These are phyloP conservation scores for Xerocomus nothofagi DNA, from an alignment of 1,284 basidiomycete species.

Conservation along the genomic window DNA sequence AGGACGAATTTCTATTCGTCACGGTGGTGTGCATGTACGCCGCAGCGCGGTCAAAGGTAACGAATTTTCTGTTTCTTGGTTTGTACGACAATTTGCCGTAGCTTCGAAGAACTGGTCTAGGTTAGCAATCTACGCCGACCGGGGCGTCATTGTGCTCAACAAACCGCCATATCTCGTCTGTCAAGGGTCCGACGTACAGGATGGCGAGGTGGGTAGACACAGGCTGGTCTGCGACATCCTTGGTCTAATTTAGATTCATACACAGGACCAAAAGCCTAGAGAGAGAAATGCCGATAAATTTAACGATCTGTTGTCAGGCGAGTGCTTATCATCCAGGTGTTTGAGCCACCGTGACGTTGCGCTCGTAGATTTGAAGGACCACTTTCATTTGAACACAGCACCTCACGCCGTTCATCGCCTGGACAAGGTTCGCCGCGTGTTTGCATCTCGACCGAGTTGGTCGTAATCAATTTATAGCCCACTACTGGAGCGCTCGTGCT, in stretches of 20 bases:
- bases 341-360: not conserved
- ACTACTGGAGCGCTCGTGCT: slow-evolving; percentile 67
- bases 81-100: slow-evolving; percentile 2
- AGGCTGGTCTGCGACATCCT: slow-evolving; percentile 3
- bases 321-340: slow-evolving; percentile 4
- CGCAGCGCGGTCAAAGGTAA: slow-evolving; percentile 25
- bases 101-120: slow-evolving; percentile 34
- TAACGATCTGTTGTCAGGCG: slow-evolving; percentile 31
- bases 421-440: slow-evolving; percentile 52
- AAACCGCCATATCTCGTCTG: slow-evolving; percentile 62
- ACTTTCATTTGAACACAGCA: slow-evolving; percentile 36
- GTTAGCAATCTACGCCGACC: slow-evolving; percentile 51
- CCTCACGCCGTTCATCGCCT: slow-evolving; percentile 63
- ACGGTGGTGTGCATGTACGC: slow-evolving; percentile 24
- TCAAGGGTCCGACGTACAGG: slow-evolving; percentile 40
- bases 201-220: slow-evolving; percentile 20
- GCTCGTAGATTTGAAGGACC: slow-evolving; percentile 40
- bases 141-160: slow-evolving; percentile 54
- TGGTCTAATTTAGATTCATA: slow-evolving; percentile 2
- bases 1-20: not conserved
- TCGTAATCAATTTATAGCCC: slow-evolving; percentile 38
- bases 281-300: slow-evolving; percentile 34
- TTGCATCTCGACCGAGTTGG: not conserved
- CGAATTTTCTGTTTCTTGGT: not conserved
- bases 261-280: slow-evolving; percentile 21